Base-by-base conservation (phyloP, 75 land plant genomes). In the Sequoia sempervirens region DNA sequence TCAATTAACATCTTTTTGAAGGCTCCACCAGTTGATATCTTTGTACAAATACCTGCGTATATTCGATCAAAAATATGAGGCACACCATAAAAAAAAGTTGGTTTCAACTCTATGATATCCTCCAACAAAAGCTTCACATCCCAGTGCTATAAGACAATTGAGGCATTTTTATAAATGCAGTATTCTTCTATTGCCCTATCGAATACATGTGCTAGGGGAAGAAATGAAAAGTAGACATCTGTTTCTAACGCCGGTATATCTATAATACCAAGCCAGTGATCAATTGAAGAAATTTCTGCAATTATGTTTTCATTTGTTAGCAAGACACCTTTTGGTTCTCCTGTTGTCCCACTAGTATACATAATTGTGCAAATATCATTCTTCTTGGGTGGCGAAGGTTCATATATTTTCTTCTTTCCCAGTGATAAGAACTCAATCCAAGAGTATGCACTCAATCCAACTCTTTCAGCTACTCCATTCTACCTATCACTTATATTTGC, bases 311-410 rank as follows among this genome's bases (percentile, higher is more conserved):
- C 86, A 84, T 96, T 95, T 12, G 86, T 89, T 15, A 97, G 87
- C 73, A 96, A 83, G 34, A 97, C 99, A 14, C 99, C 99, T 88
- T 97, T 97, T 30, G 99, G 99, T 64, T 97, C 99, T 79, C 99
- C 99, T 30, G 98, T 97, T 28, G 99, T 97, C 84, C 99, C 99
- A 89, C 99, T 97, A 2, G 99, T 97, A 56, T 97, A 97, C 99
- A 97, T 97, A 80, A 97, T 94, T 69, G 99, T 96, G 82, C 94
- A 93, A 38, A 92, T 90, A 83, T 96, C 98, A 56, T 84, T 90
- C 84, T 83, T 90, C 68, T 86, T 83, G 69, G 93, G 94, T 36
- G 89, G 87, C 14, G 93, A 89, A 80, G 93, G 87, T 45, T 85
- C 87, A 64, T 79, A 86, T 30, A 85, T 87, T 85, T 82, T 81